phyloP scores from a whole-genome alignment of 345 rosid genomes.

The Jatropha curcas region DNA sequence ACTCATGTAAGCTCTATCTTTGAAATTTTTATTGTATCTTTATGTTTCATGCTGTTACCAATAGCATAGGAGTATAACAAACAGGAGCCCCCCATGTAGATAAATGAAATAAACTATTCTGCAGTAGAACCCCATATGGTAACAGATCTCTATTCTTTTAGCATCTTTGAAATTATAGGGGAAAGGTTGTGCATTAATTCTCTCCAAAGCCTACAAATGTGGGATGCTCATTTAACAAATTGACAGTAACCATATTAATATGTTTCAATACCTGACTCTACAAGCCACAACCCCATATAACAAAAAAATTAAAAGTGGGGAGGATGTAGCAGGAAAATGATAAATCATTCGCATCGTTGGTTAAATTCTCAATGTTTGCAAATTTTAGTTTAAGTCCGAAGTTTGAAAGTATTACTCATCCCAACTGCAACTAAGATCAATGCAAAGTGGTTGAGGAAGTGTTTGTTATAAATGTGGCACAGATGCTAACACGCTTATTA shows the following conservation, averaged over 20 bases:
- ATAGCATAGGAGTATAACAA: no score
- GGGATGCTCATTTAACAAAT: not conserved
- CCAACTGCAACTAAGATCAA: not conserved
- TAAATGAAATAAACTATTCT: not conserved
- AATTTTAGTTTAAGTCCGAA: not conserved
- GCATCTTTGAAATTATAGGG: no score
- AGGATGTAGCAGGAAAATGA: not conserved
- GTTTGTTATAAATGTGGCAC: not conserved
- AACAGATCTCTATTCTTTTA: no score
- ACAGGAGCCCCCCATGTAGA: no score
- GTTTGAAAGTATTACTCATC: not conserved
- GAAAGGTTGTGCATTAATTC: no score
- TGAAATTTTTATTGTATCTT: slow-evolving; percentile 3
- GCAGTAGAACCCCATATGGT: not conserved
- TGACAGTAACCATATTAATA: not conserved
- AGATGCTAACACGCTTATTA: not conserved
- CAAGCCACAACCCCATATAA: not conserved
- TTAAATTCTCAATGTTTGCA: no score
- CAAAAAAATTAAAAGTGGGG: not conserved
- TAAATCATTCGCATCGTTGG: not conserved
- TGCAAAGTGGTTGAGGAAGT: not conserved
- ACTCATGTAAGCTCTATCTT: slow-evolving; percentile 46
- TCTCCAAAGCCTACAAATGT: no score
- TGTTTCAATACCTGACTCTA: not conserved
- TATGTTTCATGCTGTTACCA: slow-evolving; percentile 6